These are phyloP conservation scores for Houttuynia cordata DNA, from an alignment of 164 flowering plant species.

Conservation along the genomic window DNA sequence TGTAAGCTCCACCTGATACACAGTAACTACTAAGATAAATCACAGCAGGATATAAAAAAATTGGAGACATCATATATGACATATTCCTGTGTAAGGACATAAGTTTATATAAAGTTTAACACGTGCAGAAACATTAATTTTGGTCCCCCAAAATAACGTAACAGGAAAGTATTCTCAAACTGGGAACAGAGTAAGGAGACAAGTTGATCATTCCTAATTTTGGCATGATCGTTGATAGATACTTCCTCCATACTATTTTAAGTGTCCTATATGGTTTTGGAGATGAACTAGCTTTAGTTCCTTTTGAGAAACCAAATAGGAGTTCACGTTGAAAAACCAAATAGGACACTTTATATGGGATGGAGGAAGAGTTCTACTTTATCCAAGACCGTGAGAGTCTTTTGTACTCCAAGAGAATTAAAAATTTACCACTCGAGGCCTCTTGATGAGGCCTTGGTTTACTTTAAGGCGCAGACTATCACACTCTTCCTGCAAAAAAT, in stretches of 20 bases:
- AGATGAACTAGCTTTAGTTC: too few species aligned
- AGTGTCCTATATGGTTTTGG: too few species aligned
- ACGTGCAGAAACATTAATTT: background rate
- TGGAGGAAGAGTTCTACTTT: too few species aligned
- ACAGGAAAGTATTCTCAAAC: background rate
- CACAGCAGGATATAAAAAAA: constrained; percentile 11
- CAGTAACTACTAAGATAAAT: constrained; percentile 11
- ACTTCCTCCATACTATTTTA: too few species aligned
- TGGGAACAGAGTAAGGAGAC: too few species aligned
- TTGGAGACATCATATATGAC: constrained; percentile 1
- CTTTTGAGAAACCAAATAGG: too few species aligned
- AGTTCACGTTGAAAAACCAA: too few species aligned
- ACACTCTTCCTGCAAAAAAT: constrained; percentile 60
- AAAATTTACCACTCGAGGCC: constrained; percentile 48
- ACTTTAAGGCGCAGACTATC: constrained; percentile 47
- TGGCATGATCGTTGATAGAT: too few species aligned
- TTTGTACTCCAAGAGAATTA: constrained; percentile 8
- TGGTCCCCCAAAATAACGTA: background rate
- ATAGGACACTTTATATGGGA: too few species aligned
- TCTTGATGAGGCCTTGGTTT: constrained; percentile 42
- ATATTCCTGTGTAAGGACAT: background rate
- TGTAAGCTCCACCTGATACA: constrained; percentile 41
- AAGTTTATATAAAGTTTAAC: background rate
- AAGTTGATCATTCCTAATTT: too few species aligned
- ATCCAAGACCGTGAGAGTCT: background rate